Evolutionary conservation across 768 basidiomycete genomes (phyloP).

Genomic region (Vararia minispora): DNA sequence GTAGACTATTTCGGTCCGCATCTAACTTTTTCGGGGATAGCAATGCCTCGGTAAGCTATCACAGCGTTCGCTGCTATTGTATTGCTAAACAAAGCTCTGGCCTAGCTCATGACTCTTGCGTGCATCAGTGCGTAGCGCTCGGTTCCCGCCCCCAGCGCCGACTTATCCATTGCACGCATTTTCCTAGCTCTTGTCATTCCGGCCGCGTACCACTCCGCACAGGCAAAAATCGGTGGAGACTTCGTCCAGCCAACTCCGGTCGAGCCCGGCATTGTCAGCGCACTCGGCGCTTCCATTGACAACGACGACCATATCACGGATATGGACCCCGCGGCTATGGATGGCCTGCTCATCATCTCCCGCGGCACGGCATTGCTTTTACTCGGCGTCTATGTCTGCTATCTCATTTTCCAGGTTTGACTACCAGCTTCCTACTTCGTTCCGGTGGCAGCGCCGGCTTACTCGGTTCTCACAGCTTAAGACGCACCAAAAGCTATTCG

Average conservation of each 20-base stretch:
- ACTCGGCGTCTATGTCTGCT: constrained; percentile 56
- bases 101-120: constrained; percentile 72
- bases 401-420: constrained; percentile 7
- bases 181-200: constrained; percentile 71
- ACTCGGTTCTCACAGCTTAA: constrained; percentile 37
- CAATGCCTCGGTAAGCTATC: constrained; percentile 8
- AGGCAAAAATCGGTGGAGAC: constrained; percentile 10
- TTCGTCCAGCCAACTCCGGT: background rate
- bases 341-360: constrained; percentile 65
- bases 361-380: constrained; percentile 72
- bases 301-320: constrained; percentile 14
- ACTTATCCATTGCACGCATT: constrained; percentile 2
- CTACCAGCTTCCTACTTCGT: too few species aligned
- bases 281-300: constrained; percentile 1
- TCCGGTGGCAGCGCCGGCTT: too few species aligned
- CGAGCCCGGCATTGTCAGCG: background rate
- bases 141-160: too few species aligned
- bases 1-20: background rate
- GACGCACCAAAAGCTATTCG: constrained; percentile 59
- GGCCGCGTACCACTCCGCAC: constrained; percentile 65
- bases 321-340: constrained; percentile 13
- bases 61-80: background rate
- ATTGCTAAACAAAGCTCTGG: constrained; percentile 7
- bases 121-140: constrained; percentile 56
- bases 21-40: constrained; percentile 4